Conservation (phyloP, 768 basidiomycete species). For the Boletus sp. region DNA sequence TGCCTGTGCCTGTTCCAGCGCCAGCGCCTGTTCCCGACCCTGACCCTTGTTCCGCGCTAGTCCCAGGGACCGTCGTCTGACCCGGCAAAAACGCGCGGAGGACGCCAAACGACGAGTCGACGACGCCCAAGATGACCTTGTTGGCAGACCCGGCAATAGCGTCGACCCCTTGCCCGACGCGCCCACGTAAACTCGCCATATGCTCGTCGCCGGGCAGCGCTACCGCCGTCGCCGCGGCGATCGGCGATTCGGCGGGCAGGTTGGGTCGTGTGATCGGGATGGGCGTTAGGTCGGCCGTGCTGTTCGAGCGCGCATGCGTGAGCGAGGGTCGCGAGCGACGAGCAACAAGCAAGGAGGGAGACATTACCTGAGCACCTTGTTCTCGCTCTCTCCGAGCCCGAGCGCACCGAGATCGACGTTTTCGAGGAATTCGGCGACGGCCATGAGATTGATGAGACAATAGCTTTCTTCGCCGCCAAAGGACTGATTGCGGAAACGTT, state of each 20-base stretch:
- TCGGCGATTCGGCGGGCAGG: constrained; percentile 43
- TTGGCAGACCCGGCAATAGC: constrained; percentile 80
- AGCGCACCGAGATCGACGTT: constrained; percentile 83
- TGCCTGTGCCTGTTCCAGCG: neutral
- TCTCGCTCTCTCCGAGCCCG: constrained; percentile 60
- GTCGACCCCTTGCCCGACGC: constrained; percentile 79
- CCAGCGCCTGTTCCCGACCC: neutral
- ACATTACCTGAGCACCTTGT: constrained; percentile 54
- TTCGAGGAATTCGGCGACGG: constrained; percentile 94
- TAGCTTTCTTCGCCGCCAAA: constrained; percentile 76
- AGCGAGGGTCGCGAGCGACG: neutral
- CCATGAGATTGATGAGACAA: constrained; percentile 91
- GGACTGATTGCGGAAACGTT: constrained; percentile 30
- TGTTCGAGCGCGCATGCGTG: constrained; percentile 24
- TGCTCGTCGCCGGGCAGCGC: constrained; percentile 44
- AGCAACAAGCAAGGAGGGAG: too few species aligned
- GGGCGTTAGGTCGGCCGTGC: constrained; percentile 78
- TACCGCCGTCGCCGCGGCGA: constrained; percentile 31
- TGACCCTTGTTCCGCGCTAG: constrained; percentile 16
- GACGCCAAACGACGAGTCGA: constrained; percentile 88
- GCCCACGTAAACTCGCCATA: constrained; percentile 60
- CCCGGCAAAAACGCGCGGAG: constrained; percentile 73
- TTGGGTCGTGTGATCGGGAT: constrained; percentile 66
- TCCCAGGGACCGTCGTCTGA: constrained; percentile 16
- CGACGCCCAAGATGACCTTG: constrained; percentile 76